phyloP scores from a whole-genome alignment of 1,284 basidiomycete genomes.

The Marasmius fiardii region DNA sequence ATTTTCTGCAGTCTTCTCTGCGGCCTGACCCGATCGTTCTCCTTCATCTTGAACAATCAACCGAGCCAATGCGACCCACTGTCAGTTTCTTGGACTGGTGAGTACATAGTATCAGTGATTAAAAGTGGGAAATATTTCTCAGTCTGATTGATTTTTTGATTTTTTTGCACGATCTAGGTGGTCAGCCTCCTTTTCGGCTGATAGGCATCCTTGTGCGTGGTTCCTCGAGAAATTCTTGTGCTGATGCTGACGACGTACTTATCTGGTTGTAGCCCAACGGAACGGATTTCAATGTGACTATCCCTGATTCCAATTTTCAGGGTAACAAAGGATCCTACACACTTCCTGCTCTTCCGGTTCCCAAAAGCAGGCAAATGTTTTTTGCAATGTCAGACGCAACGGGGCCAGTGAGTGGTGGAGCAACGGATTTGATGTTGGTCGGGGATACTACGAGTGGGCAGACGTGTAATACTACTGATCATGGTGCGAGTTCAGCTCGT shows the following conservation, averaged over 20 bases:
- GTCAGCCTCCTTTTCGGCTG: background rate
- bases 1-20: too few species aligned
- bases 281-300: background rate
- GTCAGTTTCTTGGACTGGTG: background rate
- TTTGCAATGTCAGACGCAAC: constrained; percentile 1
- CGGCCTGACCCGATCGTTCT: background rate
- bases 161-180: background rate
- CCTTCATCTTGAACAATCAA: background rate
- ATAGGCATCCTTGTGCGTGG: background rate
- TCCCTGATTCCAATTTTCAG: background rate
- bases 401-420: background rate
- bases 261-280: background rate
- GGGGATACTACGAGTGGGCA: background rate
- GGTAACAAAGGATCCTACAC: background rate
- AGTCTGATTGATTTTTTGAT: too few species aligned
- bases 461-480: background rate
- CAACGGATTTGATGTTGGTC: background rate
- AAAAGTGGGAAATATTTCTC: too few species aligned
- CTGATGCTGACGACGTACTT: background rate
- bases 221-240: background rate
- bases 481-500: background rate
- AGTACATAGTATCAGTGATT: background rate
- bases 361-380: background rate
- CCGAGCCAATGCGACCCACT: background rate
- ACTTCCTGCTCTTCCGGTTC: background rate